phyloP scores from a whole-genome alignment of 352 stramenopile species.

The Blastocystis sp. region DNA sequence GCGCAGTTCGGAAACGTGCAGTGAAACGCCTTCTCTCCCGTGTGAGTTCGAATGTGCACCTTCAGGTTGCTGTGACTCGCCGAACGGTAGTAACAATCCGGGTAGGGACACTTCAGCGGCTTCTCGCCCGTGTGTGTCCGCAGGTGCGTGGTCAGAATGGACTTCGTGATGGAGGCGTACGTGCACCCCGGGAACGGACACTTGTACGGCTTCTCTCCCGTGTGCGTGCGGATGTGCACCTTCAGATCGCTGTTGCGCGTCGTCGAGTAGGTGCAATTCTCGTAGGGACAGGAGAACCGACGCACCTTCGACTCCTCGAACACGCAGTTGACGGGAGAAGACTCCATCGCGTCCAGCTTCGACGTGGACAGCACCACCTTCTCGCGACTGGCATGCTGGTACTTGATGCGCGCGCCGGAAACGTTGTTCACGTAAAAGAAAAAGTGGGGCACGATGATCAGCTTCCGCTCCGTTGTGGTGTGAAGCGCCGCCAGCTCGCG shows the following conservation, averaged over 20 bases:
- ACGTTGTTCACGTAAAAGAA: slow-evolving; percentile 72
- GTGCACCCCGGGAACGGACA: slow-evolving; percentile 65
- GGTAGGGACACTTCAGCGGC: slow-evolving; percentile 61
- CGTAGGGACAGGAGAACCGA: slow-evolving; percentile 61
- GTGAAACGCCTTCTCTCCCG: slow-evolving; percentile 63
- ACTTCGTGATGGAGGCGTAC: slow-evolving; percentile 71
- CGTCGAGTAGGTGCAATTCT: slow-evolving; percentile 67
- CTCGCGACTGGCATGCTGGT: slow-evolving; percentile 43
- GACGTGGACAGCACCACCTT: not conserved
- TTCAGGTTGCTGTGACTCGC: slow-evolving; percentile 68
- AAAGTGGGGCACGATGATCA: slow-evolving; percentile 65
- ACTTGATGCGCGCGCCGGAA: slow-evolving; percentile 63
- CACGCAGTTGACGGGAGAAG: slow-evolving; percentile 54
- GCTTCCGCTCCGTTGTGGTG: slow-evolving; percentile 49
- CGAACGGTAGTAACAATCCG: slow-evolving; percentile 61
- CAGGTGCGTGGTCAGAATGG: slow-evolving; percentile 54
- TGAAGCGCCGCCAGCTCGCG: slow-evolving; percentile 29
- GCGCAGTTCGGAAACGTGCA: slow-evolving; percentile 67
- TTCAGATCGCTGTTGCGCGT: slow-evolving; percentile 70
- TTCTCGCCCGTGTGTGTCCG: slow-evolving; percentile 71
- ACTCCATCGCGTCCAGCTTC: slow-evolving; percentile 51
- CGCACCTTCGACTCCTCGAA: slow-evolving; percentile 63
- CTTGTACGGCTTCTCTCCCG: slow-evolving; percentile 73
- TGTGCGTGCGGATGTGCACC: slow-evolving; percentile 72
- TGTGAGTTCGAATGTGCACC: slow-evolving; percentile 71